phyloP scores from a whole-genome alignment of 1,284 basidiomycete genomes.

The Apiotrichum siamense region DNA sequence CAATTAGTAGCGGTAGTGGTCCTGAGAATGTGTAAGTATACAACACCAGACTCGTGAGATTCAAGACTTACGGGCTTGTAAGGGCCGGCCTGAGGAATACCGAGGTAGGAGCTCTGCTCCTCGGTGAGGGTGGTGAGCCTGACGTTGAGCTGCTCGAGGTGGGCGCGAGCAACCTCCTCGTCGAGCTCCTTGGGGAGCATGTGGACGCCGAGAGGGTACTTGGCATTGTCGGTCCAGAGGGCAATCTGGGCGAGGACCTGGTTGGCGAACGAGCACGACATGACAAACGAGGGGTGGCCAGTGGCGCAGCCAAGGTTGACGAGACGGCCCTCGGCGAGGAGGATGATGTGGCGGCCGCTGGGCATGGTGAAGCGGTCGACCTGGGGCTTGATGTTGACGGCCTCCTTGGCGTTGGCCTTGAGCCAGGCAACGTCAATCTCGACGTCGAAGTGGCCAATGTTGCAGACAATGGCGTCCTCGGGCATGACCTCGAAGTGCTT shows the following conservation, averaged over 20 bases:
- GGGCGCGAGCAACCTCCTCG: constrained; percentile 96
- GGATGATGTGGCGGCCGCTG: constrained; percentile 86
- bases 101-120: constrained; percentile 85
- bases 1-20: constrained; percentile 52
- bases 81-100: constrained; percentile 80
- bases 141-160: constrained; percentile 84
- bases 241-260: constrained; percentile 98
- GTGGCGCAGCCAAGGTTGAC: constrained; percentile 94
- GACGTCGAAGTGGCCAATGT: constrained; percentile 97
- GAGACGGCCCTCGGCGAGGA: constrained; percentile 96
- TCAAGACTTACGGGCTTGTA: constrained; percentile 95
- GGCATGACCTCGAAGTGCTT: constrained; percentile 92
- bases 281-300: constrained; percentile 87
- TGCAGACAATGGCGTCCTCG: constrained; percentile 91
- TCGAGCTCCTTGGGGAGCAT: constrained; percentile 95
- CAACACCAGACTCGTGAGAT: too few relatives aligned
- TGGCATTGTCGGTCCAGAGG: constrained; percentile 77
- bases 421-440: constrained; percentile 99
- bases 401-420: constrained; percentile 81
- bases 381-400: constrained; percentile 95
- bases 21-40: too few relatives aligned
- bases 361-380: constrained; percentile 96
- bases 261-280: constrained; percentile 99
- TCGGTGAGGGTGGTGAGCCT: constrained; percentile 78
- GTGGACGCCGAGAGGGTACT: constrained; percentile 88